Conservation (phyloP, 225 moss, liverwort and hornwort genomes). For the Physcomitrium patens region DNA sequence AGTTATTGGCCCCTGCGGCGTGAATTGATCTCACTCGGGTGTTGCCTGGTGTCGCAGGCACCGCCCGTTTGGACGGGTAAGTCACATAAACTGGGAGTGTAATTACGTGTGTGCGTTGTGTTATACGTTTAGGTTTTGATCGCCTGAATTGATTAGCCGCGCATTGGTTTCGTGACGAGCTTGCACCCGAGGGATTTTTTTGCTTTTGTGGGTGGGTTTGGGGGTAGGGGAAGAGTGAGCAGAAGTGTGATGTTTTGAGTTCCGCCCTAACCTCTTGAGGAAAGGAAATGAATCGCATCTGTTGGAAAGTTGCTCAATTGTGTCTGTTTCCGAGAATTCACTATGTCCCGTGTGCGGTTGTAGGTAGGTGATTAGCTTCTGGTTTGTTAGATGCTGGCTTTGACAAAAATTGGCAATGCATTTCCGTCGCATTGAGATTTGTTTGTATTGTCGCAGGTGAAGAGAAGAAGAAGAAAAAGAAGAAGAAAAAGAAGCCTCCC, state of each 20-base stretch:
- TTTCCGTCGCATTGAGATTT: conserved; percentile 4
- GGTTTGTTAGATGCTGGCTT: not conserved
- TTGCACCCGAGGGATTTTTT: too few relatives aligned
- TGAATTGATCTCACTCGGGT: not conserved
- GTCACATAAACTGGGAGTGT: conserved; percentile 15
- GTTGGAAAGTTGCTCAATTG: not conserved
- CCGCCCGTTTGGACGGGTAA: not conserved
- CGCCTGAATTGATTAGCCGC: not conserved
- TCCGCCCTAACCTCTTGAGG: not conserved
- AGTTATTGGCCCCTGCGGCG: not conserved
- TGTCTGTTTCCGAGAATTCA: not conserved
- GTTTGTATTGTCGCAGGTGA: not conserved
- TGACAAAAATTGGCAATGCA: not conserved
- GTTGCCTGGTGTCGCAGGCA: too few relatives aligned
- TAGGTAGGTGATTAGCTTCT: not conserved
- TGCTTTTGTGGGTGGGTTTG: not conserved
- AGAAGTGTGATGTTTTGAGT: too few relatives aligned
- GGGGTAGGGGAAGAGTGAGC: too few relatives aligned
- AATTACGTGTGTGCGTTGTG: not conserved
- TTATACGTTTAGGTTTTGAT: conserved; percentile 14
- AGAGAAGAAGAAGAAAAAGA: not conserved
- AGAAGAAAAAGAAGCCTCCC: too few relatives aligned
- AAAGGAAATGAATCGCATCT: not conserved
- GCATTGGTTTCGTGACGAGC: not conserved
- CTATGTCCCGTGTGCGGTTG: not conserved